Evolutionary conservation across 306 rosid species (phyloP).

Genomic region (Astragalus membranaceus): DNA sequence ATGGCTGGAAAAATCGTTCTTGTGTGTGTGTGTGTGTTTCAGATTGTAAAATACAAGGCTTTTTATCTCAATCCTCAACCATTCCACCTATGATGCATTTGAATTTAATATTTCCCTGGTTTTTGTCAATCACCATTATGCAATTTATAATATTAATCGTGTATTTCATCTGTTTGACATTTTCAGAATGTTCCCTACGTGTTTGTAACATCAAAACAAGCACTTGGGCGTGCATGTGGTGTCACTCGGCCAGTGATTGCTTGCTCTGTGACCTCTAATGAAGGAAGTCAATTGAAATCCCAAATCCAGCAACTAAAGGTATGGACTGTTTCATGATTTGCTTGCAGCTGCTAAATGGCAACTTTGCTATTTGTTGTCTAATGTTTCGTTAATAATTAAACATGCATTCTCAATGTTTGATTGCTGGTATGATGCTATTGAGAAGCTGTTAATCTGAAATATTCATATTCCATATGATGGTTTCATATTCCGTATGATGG

Average conservation of each 20-base stretch:
- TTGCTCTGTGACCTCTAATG: conserved; percentile 80
- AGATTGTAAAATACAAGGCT: too few species aligned
- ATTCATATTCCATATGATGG: conserved; percentile 52
- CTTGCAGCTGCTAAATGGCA: neutral
- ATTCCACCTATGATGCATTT: too few species aligned
- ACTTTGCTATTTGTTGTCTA: neutral
- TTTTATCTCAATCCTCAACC: too few species aligned
- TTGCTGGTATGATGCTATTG: conserved; percentile 61
- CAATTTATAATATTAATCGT: too few species aligned
- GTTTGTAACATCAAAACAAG: too few species aligned
- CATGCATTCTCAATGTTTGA: neutral
- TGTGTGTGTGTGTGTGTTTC: too few species aligned
- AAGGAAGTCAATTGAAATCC: conserved; percentile 89
- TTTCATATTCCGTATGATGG: conserved; percentile 36
- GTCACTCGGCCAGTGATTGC: conserved; percentile 89
- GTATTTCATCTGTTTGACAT: too few species aligned
- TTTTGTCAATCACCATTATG: too few species aligned
- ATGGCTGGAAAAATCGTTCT: too few species aligned
- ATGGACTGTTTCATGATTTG: neutral
- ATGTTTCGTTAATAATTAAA: neutral
- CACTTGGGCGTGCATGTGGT: too few species aligned
- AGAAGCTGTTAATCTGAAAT: conserved; percentile 75
- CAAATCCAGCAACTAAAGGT: conserved; percentile 88
- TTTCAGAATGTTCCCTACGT: too few species aligned
- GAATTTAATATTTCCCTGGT: too few species aligned